Conservation (phyloP, 176 grass and related monocot species). For the Carex pumila region DNA sequence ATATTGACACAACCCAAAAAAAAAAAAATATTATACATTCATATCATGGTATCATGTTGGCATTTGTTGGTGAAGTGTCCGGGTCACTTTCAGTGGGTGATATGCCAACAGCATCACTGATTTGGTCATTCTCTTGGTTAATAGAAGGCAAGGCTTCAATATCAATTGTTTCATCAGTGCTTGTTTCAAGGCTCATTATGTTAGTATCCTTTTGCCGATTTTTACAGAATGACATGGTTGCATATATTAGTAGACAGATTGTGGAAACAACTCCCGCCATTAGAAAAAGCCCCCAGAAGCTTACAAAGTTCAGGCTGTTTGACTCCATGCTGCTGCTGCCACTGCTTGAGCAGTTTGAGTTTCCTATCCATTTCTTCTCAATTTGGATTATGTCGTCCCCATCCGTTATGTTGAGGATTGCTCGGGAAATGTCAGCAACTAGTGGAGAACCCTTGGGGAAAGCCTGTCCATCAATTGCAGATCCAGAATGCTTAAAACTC, state of each 20-base stretch:
- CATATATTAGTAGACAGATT: not conserved
- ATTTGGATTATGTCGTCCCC: constrained; percentile 36
- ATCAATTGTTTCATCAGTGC: not conserved
- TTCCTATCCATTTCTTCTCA: constrained; percentile 58
- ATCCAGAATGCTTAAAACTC: not conserved
- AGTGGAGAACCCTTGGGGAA: constrained; percentile 57
- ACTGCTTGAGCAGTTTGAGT: not conserved
- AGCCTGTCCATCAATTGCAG: not conserved
- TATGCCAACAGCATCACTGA: no score
- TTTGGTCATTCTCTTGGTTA: no score
- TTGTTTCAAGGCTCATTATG: not conserved
- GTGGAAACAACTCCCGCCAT: constrained; percentile 46
- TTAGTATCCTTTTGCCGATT: not conserved
- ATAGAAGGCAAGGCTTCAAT: no score
- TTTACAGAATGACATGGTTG: not conserved
- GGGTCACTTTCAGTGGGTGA: not conserved
- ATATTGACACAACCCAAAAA: not conserved
- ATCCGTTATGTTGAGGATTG: constrained; percentile 53
- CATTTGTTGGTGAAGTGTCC: not conserved
- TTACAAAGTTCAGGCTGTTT: constrained; percentile 36
- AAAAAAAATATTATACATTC: not conserved
- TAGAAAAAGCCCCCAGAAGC: constrained; percentile 78
- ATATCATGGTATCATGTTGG: not conserved
- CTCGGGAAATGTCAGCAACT: constrained; percentile 50
- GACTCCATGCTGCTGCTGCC: constrained; percentile 25